Base-by-base conservation (phyloP, 2,329 filamentous ascomycete species). In the Ophidiomyces ophidiicola region DNA sequence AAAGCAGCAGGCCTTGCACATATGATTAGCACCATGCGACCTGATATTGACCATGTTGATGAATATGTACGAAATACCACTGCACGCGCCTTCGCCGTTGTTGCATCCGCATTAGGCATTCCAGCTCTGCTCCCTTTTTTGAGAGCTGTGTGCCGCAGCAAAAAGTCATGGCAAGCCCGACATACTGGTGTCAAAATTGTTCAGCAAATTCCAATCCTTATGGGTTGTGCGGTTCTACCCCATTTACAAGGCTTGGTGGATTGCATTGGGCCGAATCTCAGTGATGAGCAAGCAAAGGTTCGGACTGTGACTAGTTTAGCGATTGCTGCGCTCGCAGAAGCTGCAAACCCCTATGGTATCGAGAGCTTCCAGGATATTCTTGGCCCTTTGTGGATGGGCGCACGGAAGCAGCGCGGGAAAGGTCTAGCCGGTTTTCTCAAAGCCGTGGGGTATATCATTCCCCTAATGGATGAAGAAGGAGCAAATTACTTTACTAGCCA, bases 131-230 rank as follows among this genome's bases (percentile, higher is more conserved):
- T 98, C 18, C 90, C 90, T 2, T 98, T 98, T 70, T 69, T 98
- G 29, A 78, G 87, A 53, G 90, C 92, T 44, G 90, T 98, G 12
- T 98, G 90, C 59, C 80, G 86, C 58, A 94, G 86, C 66, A 96
- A 96, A 65, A 98, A 98, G 64, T 96, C 90, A 41, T 98, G 90
- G 90, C 87, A 96, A 59, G 90, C 90, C 38, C 74, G 90, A 46
- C 90, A 98, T 59, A 98, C 90, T 2, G 90, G 90, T 66, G 90
- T 98, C 48, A 98, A 98, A 69, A 98, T 98, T 56, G 83, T 98
- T 11, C 90, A 98, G 60, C 90, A 98, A 58, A 96, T 98, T 53
- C 88, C 90, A 15, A 98, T 98, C 50, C 68, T 98, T 4, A 98
- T 98, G 90, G 90, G 90, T 19, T 98, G 90, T 57, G 90, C 90